Evolutionary conservation across 768 basidiomycete genomes (phyloP).

Genomic region (Phanerodontia chrysosporium): DNA sequence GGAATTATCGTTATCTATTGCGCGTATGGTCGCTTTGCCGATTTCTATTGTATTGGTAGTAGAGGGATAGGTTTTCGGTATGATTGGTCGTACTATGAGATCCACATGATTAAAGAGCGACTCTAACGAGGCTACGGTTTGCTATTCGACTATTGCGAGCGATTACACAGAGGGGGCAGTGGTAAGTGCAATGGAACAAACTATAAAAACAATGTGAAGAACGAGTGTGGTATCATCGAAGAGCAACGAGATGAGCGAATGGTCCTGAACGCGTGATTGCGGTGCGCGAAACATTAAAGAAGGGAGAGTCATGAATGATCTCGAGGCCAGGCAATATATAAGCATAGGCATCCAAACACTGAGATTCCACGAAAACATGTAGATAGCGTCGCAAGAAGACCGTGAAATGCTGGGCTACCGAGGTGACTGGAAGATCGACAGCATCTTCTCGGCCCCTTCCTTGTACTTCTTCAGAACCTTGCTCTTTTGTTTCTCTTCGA

Average conservation of each 20-base stretch:
- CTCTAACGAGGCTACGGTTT: slow-evolving; percentile 8
- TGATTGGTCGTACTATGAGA: slow-evolving; percentile 1
- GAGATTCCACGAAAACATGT: slow-evolving; percentile 9
- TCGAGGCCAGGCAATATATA: slow-evolving; percentile 8
- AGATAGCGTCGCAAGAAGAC: neutral
- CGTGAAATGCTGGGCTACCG: slow-evolving; percentile 27
- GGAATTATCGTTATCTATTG: slow-evolving; percentile 2
- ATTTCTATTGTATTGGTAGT: neutral
- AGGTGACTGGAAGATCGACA: slow-evolving; percentile 77
- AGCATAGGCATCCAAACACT: slow-evolving; percentile 14
- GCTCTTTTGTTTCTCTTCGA: slow-evolving; percentile 56
- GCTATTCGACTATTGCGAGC: slow-evolving; percentile 4
- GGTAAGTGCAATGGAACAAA: neutral
- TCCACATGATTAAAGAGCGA: slow-evolving; percentile 8
- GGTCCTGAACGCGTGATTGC: slow-evolving; percentile 2
- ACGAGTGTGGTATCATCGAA: slow-evolving; percentile 10
- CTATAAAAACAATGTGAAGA: slow-evolving; percentile 14
- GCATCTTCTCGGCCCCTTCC: slow-evolving; percentile 80
- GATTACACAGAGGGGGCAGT: slow-evolving; percentile 8
- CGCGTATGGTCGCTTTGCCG: neutral
- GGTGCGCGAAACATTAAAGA: slow-evolving; percentile 4
- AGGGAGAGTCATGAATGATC: neutral
- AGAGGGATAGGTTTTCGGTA: neutral
- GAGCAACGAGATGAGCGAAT: neutral
- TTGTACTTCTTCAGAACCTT: slow-evolving; percentile 85